phyloP scores from a whole-genome alignment of 768 basidiomycete species.

The Asterophora lycoperdoides region DNA sequence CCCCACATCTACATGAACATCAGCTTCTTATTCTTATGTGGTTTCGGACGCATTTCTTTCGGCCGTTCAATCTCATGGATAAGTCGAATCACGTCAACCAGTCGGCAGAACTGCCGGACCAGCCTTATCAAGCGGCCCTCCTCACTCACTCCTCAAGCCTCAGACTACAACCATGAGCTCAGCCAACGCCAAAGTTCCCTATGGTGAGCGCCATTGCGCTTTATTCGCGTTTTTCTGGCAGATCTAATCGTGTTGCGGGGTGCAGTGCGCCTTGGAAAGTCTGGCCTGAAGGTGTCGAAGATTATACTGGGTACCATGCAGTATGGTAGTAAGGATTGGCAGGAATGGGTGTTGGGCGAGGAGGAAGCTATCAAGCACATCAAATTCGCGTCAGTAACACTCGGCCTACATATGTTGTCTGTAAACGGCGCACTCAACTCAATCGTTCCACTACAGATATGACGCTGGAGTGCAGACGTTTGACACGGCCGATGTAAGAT shows the following conservation, averaged over 20 bases:
- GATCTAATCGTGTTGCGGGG: background rate
- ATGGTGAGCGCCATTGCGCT: background rate
- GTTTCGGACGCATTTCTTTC: too few relatives aligned
- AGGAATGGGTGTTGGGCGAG: constrained; percentile 42
- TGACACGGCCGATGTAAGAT: constrained; percentile 40
- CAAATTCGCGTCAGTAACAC: constrained; percentile 37
- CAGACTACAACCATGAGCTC: too few relatives aligned
- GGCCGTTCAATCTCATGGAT: too few relatives aligned
- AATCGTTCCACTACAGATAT: constrained; percentile 30
- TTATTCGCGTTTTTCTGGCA: background rate
- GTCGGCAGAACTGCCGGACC: too few relatives aligned
- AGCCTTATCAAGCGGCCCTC: too few relatives aligned
- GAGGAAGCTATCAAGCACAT: constrained; percentile 51
- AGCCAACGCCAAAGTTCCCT: too few relatives aligned
- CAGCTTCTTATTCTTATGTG: too few relatives aligned
- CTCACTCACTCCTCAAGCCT: too few relatives aligned
- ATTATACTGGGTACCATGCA: constrained; percentile 63
- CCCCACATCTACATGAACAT: too few relatives aligned
- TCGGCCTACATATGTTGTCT: background rate
- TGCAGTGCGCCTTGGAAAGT: constrained; percentile 44
- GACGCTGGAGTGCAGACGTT: constrained; percentile 64
- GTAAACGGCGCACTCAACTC: too few relatives aligned
- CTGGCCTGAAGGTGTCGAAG: constrained; percentile 60
- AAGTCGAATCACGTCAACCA: too few relatives aligned
- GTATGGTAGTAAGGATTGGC: constrained; percentile 53